Conservation (phyloP, 768 basidiomycete genomes). For the Coprinellus micaceus region DNA sequence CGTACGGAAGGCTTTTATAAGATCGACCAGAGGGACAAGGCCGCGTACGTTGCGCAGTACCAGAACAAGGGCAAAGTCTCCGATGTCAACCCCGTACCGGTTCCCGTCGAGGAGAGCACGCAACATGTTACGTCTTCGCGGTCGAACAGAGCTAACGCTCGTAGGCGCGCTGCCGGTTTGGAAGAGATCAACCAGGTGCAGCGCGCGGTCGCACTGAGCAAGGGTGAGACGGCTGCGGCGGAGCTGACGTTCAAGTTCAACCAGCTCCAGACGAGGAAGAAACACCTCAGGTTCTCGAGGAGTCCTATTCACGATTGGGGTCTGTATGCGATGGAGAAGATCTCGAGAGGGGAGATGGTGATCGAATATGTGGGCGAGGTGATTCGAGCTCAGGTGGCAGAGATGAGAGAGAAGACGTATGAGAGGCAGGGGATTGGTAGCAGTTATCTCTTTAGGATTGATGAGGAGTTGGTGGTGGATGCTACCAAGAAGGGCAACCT, state of each 20-base stretch:
- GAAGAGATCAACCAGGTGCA: slow-evolving; percentile 95
- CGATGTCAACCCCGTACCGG: slow-evolving; percentile 30
- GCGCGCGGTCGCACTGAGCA: slow-evolving; percentile 69
- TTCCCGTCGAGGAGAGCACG: slow-evolving; percentile 44
- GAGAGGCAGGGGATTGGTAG: slow-evolving; percentile 97
- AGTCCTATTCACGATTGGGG: slow-evolving; percentile 99
- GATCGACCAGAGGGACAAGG: slow-evolving; percentile 88
- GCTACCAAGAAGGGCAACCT: slow-evolving; percentile 99
- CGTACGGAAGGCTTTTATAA: slow-evolving; percentile 95
- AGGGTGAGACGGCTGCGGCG: slow-evolving; percentile 66
- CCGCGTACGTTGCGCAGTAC: slow-evolving; percentile 88
- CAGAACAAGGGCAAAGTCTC: slow-evolving; percentile 54
- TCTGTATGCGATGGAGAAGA: slow-evolving; percentile 95
- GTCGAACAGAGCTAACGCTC: slow-evolving; percentile 88
- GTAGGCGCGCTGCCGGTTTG: slow-evolving; percentile 85
- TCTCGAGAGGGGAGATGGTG: slow-evolving; percentile 94
- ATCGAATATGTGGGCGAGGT: slow-evolving; percentile 99
- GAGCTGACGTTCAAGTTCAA: slow-evolving; percentile 94
- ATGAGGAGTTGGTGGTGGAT: slow-evolving; percentile 97
- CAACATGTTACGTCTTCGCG: slow-evolving; percentile 71
- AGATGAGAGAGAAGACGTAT: slow-evolving; percentile 95
- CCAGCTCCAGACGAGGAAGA: slow-evolving; percentile 96
- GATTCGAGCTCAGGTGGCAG: slow-evolving; percentile 91
- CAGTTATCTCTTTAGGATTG: slow-evolving; percentile 96
- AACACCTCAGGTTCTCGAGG: slow-evolving; percentile 90